phyloP scores from a whole-genome alignment of 257 asterid genomes.

The Gardenia jasminoides region DNA sequence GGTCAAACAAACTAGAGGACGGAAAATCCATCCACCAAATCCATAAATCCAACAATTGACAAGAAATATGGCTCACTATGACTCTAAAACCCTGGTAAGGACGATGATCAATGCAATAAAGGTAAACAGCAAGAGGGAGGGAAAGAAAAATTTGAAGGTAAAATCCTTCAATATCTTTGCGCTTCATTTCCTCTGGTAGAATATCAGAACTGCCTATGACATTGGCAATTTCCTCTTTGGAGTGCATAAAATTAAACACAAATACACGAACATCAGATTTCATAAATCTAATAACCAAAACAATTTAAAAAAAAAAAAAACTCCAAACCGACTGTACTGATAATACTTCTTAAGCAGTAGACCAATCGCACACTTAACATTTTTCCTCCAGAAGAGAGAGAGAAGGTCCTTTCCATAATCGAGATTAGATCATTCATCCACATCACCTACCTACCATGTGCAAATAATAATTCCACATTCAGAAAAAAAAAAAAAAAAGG shows the following conservation, averaged over 20 bases:
- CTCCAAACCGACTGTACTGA: background rate
- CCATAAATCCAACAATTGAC: background rate
- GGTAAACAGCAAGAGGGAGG: background rate
- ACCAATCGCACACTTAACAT: background rate
- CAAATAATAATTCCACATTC: background rate
- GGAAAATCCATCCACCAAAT: background rate
- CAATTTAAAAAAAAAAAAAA: background rate
- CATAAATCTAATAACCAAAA: background rate
- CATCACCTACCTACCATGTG: background rate
- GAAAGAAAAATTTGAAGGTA: background rate
- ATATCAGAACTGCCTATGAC: background rate
- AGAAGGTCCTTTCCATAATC: background rate
- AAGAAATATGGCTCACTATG: background rate
- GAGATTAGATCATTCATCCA: background rate
- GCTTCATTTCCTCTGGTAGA: background rate
- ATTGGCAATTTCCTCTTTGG: background rate
- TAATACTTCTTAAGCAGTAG: background rate
- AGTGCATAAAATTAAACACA: background rate
- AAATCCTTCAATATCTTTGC: background rate
- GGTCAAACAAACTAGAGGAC: background rate
- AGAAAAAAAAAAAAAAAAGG: background rate
- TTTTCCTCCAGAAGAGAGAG: background rate
- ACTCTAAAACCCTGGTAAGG: background rate
- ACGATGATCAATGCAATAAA: background rate
- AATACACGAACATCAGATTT: background rate